phyloP scores from a whole-genome alignment of 352 stramenopile species.

The Phytophthora melonis region DNA sequence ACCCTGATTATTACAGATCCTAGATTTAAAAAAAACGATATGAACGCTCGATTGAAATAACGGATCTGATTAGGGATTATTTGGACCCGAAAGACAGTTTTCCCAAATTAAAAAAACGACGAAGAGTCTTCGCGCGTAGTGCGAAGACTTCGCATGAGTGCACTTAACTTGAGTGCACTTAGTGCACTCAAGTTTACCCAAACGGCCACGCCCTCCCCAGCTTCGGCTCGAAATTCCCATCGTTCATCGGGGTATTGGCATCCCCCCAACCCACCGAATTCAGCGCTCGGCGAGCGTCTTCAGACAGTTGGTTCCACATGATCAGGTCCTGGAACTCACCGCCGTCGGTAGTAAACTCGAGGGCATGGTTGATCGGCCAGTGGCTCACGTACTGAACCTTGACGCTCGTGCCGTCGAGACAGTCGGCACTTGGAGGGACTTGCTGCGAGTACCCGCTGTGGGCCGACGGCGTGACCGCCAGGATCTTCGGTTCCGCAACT shows the following conservation, averaged over 20 bases:
- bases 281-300: not conserved
- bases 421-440: not conserved
- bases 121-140: too few species aligned
- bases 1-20: too few species aligned
- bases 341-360: not conserved
- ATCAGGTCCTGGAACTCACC: constrained; percentile 4
- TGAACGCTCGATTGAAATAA: too few species aligned
- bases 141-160: too few species aligned
- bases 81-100: too few species aligned
- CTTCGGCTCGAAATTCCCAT: constrained; percentile 1
- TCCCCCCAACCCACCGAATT: not conserved
- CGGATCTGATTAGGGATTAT: too few species aligned
- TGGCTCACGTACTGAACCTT: constrained; percentile 5
- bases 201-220: not conserved
- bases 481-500: not conserved
- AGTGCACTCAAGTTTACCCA: not conserved
- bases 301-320: constrained; percentile 5
- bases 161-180: too few species aligned
- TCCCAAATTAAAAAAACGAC: too few species aligned
- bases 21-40: too few species aligned
- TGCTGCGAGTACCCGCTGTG: not conserved
- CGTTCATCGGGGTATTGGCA: not conserved
- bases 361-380: constrained; percentile 5
- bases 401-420: constrained; percentile 7
- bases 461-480: not conserved